phyloP scores from a whole-genome alignment of 768 basidiomycete genomes.

The Rhizopogon sp. region DNA sequence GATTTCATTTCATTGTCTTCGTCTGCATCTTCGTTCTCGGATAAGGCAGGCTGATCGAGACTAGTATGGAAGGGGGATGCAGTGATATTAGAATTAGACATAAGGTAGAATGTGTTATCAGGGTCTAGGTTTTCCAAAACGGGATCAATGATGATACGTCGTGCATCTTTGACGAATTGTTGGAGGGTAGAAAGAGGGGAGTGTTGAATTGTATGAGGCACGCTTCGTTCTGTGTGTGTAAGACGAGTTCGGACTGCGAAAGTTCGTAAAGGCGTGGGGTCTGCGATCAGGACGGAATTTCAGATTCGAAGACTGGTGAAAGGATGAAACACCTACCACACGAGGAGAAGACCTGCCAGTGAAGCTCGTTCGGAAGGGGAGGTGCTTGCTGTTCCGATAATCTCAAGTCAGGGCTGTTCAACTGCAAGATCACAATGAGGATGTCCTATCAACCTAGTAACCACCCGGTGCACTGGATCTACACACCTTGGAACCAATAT shows the following conservation, averaged over 20 bases:
- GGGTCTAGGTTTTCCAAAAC: slow-evolving; percentile 24
- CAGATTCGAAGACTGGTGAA: background rate
- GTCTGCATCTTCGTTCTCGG: slow-evolving; percentile 29
- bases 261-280: slow-evolving; percentile 47
- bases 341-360: slow-evolving; percentile 58
- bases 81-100: slow-evolving; percentile 21
- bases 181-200: slow-evolving; percentile 52
- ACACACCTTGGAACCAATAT: slow-evolving; percentile 32
- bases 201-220: slow-evolving; percentile 35
- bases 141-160: slow-evolving; percentile 45
- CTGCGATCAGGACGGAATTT: slow-evolving; percentile 26
- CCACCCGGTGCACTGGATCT: background rate
- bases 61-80: slow-evolving; percentile 17
- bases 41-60: slow-evolving; percentile 12
- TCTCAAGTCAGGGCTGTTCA: slow-evolving; percentile 27
- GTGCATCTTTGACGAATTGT: slow-evolving; percentile 48
- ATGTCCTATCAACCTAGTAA: background rate
- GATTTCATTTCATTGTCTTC: slow-evolving; percentile 7
- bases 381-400: slow-evolving; percentile 40
- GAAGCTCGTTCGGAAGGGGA: slow-evolving; percentile 40
- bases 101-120: slow-evolving; percentile 19
- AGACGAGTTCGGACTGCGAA: slow-evolving; percentile 38
- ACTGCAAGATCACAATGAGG: slow-evolving; percentile 24
- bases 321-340: slow-evolving; percentile 38
- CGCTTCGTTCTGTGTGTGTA: slow-evolving; percentile 31